Percentiles rank a stretch among this genome's conserved stretches.
Conservation (phyloP, 2,329 filamentous ascomycete genomes). For the Fusarium tanahbumbuense region DNA sequence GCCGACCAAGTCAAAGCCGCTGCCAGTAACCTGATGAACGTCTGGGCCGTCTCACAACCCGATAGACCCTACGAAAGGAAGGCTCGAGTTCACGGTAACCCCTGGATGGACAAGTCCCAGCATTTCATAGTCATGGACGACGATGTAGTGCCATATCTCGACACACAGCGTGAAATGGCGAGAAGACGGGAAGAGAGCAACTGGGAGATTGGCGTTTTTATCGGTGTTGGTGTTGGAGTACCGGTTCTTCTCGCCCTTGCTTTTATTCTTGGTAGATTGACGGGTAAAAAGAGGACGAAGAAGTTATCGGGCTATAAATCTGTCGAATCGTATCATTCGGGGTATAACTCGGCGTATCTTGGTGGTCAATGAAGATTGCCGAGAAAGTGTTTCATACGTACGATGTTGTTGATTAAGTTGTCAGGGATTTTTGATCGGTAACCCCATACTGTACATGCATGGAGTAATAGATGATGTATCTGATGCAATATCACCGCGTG, state of each 20-base stretch:
- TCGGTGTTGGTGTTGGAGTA: slow-evolving; percentile 25
- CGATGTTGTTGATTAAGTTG: slow-evolving; percentile 17
- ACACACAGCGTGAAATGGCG: slow-evolving; percentile 3
- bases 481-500: slow-evolving; percentile 9
- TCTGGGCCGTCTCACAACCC: slow-evolving; percentile 28
- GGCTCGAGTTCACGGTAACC: slow-evolving; percentile 13
- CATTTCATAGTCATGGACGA: slow-evolving; percentile 32
- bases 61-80: slow-evolving; percentile 14
- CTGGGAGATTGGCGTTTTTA: slow-evolving; percentile 20
- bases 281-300: slow-evolving; percentile 7
- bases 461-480: neutral
- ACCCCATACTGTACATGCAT: slow-evolving; percentile 18
- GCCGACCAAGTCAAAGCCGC: slow-evolving; percentile 27
- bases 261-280: slow-evolving; percentile 11
- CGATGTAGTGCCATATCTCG: slow-evolving; percentile 16
- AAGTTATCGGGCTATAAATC: slow-evolving; percentile 30
- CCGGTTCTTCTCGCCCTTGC: slow-evolving; percentile 7
- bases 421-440: slow-evolving; percentile 10
- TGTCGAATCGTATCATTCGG: slow-evolving; percentile 23
- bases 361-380: slow-evolving; percentile 12
- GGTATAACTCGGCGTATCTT: slow-evolving; percentile 25
- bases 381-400: slow-evolving; percentile 6
- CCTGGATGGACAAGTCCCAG: slow-evolving; percentile 28
- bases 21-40: slow-evolving; percentile 16
- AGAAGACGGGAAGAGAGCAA: neutral